phyloP scores from a whole-genome alignment of 129 eudicot species.

The Glebionis coronaria region DNA sequence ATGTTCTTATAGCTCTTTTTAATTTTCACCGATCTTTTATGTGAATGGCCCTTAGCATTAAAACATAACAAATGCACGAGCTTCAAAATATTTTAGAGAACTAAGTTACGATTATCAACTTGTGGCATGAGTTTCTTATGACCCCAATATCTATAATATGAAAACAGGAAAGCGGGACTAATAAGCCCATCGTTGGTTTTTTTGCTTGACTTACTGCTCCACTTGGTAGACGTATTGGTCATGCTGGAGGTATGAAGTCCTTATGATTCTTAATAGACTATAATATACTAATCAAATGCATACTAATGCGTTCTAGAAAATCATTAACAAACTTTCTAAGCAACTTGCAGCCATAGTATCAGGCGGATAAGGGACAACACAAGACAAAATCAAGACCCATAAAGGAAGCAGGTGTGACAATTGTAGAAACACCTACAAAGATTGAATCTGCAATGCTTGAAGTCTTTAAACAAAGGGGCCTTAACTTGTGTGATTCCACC shows the following conservation, averaged over 20 bases:
- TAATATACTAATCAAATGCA: too few relatives aligned
- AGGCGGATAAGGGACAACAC: slow-evolving; percentile 99
- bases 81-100: neutral
- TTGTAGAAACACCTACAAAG: slow-evolving; percentile 95
- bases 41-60: slow-evolving; percentile 52
- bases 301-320: too few relatives aligned
- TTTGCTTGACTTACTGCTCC: slow-evolving; percentile 99
- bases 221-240: slow-evolving; percentile 99
- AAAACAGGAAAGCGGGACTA: slow-evolving; percentile 93
- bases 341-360: slow-evolving; percentile 66
- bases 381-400: slow-evolving; percentile 94
- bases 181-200: slow-evolving; percentile 94
- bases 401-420: slow-evolving; percentile 89
- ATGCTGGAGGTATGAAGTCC: slow-evolving; percentile 81
- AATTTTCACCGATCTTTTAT: too few relatives aligned
- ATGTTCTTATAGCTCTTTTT: neutral
- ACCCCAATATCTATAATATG: slow-evolving; percentile 3
- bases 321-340: too few relatives aligned
- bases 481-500: slow-evolving; percentile 47
- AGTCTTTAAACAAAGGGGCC: slow-evolving; percentile 95
- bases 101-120: neutral
- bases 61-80: too few relatives aligned
- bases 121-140: slow-evolving; percentile 5
- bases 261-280: too few relatives aligned
- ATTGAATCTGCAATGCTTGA: slow-evolving; percentile 90